Base-by-base conservation (phyloP, 169 alveolate species). In the Plasmodium yoelii region DNA sequence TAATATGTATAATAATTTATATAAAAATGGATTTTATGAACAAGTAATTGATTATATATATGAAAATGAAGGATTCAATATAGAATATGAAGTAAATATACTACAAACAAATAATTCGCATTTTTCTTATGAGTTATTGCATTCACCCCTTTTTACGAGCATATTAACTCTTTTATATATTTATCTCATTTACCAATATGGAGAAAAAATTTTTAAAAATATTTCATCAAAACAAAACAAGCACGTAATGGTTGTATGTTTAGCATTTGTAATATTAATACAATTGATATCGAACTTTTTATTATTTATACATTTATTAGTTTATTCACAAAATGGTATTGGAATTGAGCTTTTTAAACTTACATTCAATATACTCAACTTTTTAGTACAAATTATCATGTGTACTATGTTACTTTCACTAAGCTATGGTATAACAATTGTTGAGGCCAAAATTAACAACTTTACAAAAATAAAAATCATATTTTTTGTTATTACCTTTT, bases 351-450 rank as follows among this genome's bases (percentile, higher is more conserved):
- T 77, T 53, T 77, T 77, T 64, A 77, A 77, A 46, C 46, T 77
- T 47, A 63, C 75, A 47, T 77, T 77, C 68, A 77, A 77, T 68
- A 28, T 77, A 39, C n/a, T 77, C 46, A 77, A 77, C 53, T 77
- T 77, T 65, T 57, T 77, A 69, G 77, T 75, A 7, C 88, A 77
- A 57, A 77, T 77, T 49, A 63, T 77, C 22, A 77, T 77, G 88
- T 77, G 88, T 26, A 77, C 88, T 4, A 77, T 77, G 88, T 77
- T 77, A 55, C 88, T 77, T 77, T 77, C 88, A 3, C 49, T 77
- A 24, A 77, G 88, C 53, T 77, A 77, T 18, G 88, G 88, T 19
- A 51, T 77, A 24, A 77, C 88, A 1, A 77, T 77, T 42, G 63
- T 77, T 59, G 88, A 77, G 61, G 68, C 88, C 28, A 26, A 55